A percentile compares a stretch with the other conserved stretches of the same genome.
Evolutionary conservation across 2,329 filamentous ascomycete genomes (phyloP).

Genomic region (Zymoseptoria brevis): DNA sequence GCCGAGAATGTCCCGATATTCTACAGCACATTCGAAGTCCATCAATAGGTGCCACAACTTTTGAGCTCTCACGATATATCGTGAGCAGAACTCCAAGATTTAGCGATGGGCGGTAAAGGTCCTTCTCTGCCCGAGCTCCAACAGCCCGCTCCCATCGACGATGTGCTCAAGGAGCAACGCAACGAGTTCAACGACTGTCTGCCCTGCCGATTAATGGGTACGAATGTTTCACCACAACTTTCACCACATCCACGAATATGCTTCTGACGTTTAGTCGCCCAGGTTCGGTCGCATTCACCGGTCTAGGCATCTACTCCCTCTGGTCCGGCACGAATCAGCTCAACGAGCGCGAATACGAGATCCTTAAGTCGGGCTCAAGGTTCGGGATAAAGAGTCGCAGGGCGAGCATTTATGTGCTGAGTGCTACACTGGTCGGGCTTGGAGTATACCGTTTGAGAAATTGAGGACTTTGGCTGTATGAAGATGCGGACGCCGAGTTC

Average conservation of each 20-base stretch:
- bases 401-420: conserved; percentile 34
- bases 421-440: conserved; percentile 35
- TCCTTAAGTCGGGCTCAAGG: conserved; percentile 34
- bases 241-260: neutral
- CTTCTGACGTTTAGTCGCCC: neutral
- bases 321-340: conserved; percentile 40
- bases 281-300: conserved; percentile 40
- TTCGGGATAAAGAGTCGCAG: conserved; percentile 36
- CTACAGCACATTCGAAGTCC: neutral
- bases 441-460: conserved; percentile 37
- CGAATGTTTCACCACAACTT: neutral
- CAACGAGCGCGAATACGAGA: conserved; percentile 33
- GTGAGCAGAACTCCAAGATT: neutral
- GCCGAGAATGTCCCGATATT: neutral
- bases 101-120: neutral
- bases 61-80: neutral
- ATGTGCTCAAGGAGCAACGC: conserved; percentile 18
- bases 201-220: conserved; percentile 29
- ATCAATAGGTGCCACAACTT: neutral
- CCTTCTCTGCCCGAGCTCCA: conserved; percentile 9
- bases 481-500: neutral
- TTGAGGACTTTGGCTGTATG: conserved; percentile 10
- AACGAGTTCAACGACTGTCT: conserved; percentile 27
- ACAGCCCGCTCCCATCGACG: conserved; percentile 14
- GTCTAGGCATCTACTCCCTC: conserved; percentile 41